Evolutionary conservation across 768 basidiomycete species (phyloP).

Genomic region (Tephrocybe sp.): DNA sequence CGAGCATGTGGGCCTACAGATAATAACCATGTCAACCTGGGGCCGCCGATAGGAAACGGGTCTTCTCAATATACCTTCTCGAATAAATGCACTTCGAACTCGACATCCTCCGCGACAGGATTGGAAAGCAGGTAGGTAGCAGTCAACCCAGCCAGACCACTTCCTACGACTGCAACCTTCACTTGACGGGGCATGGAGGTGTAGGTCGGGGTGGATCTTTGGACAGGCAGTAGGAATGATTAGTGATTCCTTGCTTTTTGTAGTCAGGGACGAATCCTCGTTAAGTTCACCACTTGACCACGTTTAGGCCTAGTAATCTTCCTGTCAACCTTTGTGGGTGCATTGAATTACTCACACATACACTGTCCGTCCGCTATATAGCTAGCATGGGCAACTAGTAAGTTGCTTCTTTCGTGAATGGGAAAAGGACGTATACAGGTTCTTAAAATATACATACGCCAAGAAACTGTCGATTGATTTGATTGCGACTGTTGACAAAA

Average conservation of each 20-base stretch:
- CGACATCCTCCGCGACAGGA: slow-evolving; percentile 34
- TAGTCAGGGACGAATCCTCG: background rate
- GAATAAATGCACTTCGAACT: slow-evolving; percentile 68
- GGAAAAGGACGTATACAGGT: too few relatives aligned
- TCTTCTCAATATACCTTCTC: slow-evolving; percentile 54
- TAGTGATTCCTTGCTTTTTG: background rate
- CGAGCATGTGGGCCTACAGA: slow-evolving; percentile 51
- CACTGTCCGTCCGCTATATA: too few relatives aligned
- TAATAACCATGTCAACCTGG: background rate
- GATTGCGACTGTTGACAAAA: too few relatives aligned
- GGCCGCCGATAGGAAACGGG: background rate
- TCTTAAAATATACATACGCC: too few relatives aligned
- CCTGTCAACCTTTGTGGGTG: too few relatives aligned
- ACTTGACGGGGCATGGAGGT: slow-evolving; percentile 36
- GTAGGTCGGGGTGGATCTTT: background rate
- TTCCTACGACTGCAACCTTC: slow-evolving; percentile 69
- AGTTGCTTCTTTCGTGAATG: too few relatives aligned
- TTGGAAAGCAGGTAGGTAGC: slow-evolving; percentile 56
- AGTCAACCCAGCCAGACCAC: slow-evolving; percentile 71
- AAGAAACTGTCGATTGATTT: too few relatives aligned
- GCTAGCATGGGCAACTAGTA: too few relatives aligned
- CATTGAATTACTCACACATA: too few relatives aligned
- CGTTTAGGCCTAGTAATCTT: too few relatives aligned
- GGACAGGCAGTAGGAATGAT: background rate
- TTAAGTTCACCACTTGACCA: too few relatives aligned